These are phyloP conservation scores for Pleodorina starrii DNA, from an alignment of 139 green algal genomes.

Conservation along the genomic window DNA sequence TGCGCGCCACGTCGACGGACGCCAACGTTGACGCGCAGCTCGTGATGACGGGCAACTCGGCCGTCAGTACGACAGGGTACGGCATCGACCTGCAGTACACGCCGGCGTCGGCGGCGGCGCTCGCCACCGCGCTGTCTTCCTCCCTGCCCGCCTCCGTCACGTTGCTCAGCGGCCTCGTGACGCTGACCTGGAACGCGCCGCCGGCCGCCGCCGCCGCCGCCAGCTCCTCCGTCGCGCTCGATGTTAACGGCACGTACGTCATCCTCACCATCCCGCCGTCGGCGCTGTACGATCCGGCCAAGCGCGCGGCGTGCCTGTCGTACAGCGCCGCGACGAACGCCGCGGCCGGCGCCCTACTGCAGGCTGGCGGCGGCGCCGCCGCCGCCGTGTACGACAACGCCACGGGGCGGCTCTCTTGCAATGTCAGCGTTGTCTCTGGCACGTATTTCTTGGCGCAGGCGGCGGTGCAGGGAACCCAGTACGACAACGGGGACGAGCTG, in stretches of 20 bases:
- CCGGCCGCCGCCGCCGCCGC: neutral
- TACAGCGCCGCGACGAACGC: neutral
- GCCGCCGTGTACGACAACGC: neutral
- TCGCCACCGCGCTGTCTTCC: neutral
- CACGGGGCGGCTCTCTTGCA: neutral
- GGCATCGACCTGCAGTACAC: conserved; percentile 20
- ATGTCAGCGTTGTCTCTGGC: neutral
- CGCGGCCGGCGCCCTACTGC: neutral
- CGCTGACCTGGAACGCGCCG: conserved; percentile 14
- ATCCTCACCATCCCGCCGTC: conserved; percentile 1
- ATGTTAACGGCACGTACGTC: conserved; percentile 4
- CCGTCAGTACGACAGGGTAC: neutral
- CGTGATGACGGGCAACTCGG: neutral
- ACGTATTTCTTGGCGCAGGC: neutral
- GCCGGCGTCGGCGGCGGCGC: neutral
- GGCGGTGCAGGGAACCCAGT: neutral
- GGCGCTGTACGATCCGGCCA: neutral
- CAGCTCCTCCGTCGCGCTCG: neutral
- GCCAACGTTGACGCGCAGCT: neutral
- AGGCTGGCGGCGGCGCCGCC: neutral
- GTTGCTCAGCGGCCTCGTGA: neutral
- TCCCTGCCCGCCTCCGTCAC: neutral
- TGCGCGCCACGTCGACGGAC: neutral
- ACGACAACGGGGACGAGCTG: neutral
- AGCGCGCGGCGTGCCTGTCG: neutral